These are phyloP conservation scores for Mycena maculata DNA, from an alignment of 768 basidiomycete genomes.

Conservation along the genomic window DNA sequence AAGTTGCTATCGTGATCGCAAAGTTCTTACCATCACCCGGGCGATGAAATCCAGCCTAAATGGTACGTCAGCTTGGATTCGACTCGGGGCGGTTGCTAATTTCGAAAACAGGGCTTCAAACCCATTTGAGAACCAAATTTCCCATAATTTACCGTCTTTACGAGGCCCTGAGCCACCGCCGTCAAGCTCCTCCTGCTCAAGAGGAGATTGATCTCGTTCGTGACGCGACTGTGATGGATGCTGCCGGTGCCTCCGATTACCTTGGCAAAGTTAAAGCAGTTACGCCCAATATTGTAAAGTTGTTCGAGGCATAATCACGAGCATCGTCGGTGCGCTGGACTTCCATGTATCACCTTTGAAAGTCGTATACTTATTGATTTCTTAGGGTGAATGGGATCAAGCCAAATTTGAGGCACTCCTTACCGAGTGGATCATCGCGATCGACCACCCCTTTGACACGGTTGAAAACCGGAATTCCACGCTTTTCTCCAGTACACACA, in stretches of 20 bases:
- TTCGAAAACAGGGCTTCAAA: not conserved
- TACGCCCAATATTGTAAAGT: not conserved
- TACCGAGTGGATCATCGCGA: conserved; percentile 32
- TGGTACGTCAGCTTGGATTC: not conserved
- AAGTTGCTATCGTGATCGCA: not conserved
- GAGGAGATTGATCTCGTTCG: conserved; percentile 8
- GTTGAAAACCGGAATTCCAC: conserved; percentile 37
- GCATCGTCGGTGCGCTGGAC: not conserved
- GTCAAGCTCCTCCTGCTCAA: not conserved
- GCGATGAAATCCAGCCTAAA: not conserved
- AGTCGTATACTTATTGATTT: not conserved
- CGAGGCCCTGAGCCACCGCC: not conserved
- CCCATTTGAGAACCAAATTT: not conserved
- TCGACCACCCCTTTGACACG: conserved; percentile 38
- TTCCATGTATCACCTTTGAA: not conserved
- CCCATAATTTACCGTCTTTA: not conserved
- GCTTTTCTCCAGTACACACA: conserved; percentile 34
- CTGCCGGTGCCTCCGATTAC: not conserved
- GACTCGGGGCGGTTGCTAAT: not conserved
- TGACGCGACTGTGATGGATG: not conserved
- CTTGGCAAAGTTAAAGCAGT: conserved; percentile 1
- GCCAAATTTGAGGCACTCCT: conserved; percentile 33
- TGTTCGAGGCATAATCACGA: not conserved
- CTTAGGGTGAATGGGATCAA: conserved; percentile 34
- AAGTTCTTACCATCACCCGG: not conserved